phyloP scores from a whole-genome alignment of 1,284 basidiomycete genomes.

The Anthracocystis setariae region DNA sequence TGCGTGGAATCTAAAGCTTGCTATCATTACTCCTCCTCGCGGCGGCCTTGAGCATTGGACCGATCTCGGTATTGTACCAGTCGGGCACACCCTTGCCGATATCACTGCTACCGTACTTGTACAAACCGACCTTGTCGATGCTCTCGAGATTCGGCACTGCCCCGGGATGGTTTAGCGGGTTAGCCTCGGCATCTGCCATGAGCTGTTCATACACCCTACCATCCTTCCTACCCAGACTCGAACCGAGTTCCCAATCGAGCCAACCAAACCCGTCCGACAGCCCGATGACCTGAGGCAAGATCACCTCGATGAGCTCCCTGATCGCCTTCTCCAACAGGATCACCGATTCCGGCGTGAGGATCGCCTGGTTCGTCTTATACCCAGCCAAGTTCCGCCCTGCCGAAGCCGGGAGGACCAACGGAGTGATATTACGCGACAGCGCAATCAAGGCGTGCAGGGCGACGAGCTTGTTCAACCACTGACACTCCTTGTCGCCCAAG shows the following conservation, averaged over 20 bases:
- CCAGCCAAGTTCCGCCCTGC: constrained; percentile 73
- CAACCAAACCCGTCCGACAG: constrained; percentile 81
- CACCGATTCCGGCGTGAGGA: constrained; percentile 70
- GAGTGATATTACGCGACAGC: constrained; percentile 56
- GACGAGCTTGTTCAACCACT: constrained; percentile 57
- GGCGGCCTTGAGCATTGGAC: constrained; percentile 51
- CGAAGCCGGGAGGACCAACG: constrained; percentile 73
- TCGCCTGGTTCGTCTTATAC: constrained; percentile 73
- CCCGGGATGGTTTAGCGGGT: constrained; percentile 74
- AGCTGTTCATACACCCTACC: constrained; percentile 78
- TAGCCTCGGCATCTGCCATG: constrained; percentile 75
- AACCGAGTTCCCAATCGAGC: constrained; percentile 77
- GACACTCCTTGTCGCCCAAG: constrained; percentile 35
- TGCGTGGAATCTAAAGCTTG: constrained; percentile 27
- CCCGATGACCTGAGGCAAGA: constrained; percentile 77
- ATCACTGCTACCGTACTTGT: constrained; percentile 45
- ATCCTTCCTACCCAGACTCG: constrained; percentile 75
- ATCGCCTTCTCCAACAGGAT: constrained; percentile 73
- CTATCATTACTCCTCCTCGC: constrained; percentile 23
- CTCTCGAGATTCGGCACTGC: constrained; percentile 16
- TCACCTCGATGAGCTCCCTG: constrained; percentile 70
- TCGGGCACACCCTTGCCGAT: constrained; percentile 57
- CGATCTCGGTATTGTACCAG: constrained; percentile 53
- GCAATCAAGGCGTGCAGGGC: constrained; percentile 52
- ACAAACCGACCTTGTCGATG: constrained; percentile 48